phyloP scores from a whole-genome alignment of 495 filamentous ascomycete genomes.

The Apodospora peruviana region DNA sequence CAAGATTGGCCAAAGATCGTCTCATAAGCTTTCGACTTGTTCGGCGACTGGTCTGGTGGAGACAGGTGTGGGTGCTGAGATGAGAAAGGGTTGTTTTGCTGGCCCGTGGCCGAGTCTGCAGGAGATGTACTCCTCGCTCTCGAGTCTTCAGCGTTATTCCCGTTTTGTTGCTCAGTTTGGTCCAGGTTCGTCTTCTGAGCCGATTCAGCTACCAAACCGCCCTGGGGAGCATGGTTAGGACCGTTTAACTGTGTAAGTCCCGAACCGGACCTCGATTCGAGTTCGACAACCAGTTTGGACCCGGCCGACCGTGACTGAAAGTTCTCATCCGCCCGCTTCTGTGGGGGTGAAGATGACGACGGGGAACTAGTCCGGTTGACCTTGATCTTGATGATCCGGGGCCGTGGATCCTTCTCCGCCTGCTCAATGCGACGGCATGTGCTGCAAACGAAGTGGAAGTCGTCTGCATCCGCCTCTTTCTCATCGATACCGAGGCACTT shows the following conservation, averaged over 20 bases:
- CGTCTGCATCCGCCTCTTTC: constrained; percentile 71
- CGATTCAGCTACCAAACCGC: background rate
- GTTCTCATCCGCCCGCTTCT: constrained; percentile 3
- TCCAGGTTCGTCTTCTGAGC: background rate
- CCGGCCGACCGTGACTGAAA: background rate
- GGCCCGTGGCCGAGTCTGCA: constrained; percentile 4
- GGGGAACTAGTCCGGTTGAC: constrained; percentile 53
- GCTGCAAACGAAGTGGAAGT: constrained; percentile 84
- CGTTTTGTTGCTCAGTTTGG: constrained; percentile 6
- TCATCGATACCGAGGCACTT: constrained; percentile 77
- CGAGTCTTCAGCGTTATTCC: background rate
- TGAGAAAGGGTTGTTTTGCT: constrained; percentile 33
- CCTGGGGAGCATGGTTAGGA: background rate
- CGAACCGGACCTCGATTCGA: constrained; percentile 5
- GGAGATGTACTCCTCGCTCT: background rate
- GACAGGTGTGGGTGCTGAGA: constrained; percentile 38
- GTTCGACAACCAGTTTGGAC: constrained; percentile 12
- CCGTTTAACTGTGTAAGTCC: background rate
- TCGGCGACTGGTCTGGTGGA: constrained; percentile 33
- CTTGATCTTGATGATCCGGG: constrained; percentile 63
- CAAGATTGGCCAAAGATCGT: constrained; percentile 30
- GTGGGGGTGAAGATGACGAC: constrained; percentile 3
- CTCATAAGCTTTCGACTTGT: constrained; percentile 35
- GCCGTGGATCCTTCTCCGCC: constrained; percentile 29
- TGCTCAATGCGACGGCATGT: constrained; percentile 57